A percentile compares a stretch with the other conserved stretches of the same genome.
Conservation (phyloP, 208 protist genomes). For the Porcisia hertigi region DNA sequence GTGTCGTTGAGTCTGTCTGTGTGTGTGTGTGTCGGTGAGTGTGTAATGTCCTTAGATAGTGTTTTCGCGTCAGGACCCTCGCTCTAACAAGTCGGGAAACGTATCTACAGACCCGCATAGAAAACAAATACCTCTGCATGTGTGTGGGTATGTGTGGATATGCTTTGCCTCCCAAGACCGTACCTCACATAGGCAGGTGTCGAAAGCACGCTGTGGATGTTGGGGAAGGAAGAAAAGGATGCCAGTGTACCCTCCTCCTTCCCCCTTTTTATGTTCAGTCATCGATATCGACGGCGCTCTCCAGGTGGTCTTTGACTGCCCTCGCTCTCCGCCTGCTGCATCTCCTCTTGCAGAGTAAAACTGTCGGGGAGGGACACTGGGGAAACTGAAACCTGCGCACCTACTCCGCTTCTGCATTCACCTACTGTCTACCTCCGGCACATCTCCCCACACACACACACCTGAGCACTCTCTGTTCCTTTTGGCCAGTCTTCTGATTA, state of each 20-base stretch:
- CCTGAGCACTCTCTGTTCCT: neutral
- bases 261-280: neutral
- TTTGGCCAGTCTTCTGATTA: conserved; percentile 1
- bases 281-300: neutral
- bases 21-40: neutral
- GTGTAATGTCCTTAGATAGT: neutral
- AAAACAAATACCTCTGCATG: too few species aligned
- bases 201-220: neutral
- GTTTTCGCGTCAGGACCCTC: neutral
- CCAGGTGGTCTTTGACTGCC: neutral
- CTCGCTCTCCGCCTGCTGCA: neutral
- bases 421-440: neutral
- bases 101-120: neutral
- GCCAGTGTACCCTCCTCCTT: neutral
- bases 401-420: neutral
- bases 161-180: neutral
- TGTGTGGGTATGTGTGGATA: neutral
- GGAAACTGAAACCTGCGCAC: neutral
- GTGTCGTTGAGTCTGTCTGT: neutral
- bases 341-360: neutral
- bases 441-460: neutral
- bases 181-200: neutral
- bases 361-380: neutral
- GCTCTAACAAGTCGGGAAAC: conserved; percentile 2
- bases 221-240: neutral